phyloP scores from a whole-genome alignment of 176 grass and related monocot species.

The Urochloa ruziziensis region DNA sequence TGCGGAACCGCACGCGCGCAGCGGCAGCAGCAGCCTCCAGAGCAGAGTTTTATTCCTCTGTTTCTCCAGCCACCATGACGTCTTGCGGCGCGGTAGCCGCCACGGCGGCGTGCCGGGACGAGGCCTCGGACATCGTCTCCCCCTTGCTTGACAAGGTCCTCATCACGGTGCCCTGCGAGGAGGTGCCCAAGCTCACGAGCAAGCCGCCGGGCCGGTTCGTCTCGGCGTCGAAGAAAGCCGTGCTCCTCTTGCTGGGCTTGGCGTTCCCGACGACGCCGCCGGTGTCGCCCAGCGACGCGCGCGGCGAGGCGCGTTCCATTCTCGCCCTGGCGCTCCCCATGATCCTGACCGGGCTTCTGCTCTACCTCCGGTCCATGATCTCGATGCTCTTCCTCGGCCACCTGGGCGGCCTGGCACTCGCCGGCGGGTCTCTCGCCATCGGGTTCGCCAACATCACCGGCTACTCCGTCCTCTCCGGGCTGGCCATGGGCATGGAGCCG shows the following conservation, averaged over 20 bases:
- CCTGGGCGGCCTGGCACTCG: conserved; percentile 62
- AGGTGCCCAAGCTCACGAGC: conserved; percentile 20
- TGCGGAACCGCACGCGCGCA: conserved; percentile 8
- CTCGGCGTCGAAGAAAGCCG: conserved; percentile 35
- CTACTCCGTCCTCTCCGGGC: conserved; percentile 71
- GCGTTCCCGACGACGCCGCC: conserved; percentile 35
- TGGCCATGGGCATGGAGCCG: conserved; percentile 92
- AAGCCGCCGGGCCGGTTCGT: conserved; percentile 31
- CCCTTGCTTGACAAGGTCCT: conserved; percentile 45
- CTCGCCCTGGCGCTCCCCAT: conserved; percentile 69
- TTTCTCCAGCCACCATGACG: conserved; percentile 35
- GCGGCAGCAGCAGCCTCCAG: not conserved
- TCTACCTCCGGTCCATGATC: conserved; percentile 92
- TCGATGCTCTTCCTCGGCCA: conserved; percentile 86
- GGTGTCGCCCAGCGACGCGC: conserved; percentile 12
- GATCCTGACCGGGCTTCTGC: conserved; percentile 72
- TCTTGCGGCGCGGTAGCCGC: not conserved
- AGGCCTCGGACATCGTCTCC: not conserved
- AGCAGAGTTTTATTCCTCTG: conserved; percentile 23
- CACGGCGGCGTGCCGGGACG: conserved; percentile 31
- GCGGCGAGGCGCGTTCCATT: conserved; percentile 54
- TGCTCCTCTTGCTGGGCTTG: not conserved
- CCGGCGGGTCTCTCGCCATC: conserved; percentile 78
- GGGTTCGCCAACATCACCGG: conserved; percentile 88
- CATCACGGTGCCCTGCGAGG: conserved; percentile 11